These are phyloP conservation scores for Pochonia chlamydosporia DNA, from an alignment of 2,329 filamentous ascomycete genomes.

Conservation along the genomic window DNA sequence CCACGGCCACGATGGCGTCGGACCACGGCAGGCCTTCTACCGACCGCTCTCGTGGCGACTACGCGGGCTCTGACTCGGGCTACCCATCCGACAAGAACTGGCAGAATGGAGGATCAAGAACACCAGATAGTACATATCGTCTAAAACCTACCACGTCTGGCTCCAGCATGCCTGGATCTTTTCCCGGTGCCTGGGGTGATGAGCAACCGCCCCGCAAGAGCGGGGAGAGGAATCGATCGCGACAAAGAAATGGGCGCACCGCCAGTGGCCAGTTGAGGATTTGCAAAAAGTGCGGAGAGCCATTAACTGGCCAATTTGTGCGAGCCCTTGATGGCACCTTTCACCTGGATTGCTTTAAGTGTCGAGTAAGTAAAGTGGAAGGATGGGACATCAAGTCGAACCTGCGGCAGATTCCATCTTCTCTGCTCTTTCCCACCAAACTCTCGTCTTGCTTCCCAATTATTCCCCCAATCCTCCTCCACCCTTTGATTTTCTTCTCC, in stretches of 20 bases:
- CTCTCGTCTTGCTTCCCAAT: not conserved
- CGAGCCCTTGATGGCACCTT: conserved; percentile 89
- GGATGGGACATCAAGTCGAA: too few relatives aligned
- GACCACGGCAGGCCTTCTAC: conserved; percentile 37
- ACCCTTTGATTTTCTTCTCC: not conserved
- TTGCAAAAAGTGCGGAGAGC: conserved; percentile 84
- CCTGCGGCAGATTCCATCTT: too few relatives aligned
- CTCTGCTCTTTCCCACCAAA: not conserved
- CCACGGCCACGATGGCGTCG: conserved; percentile 37
- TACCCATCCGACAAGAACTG: conserved; percentile 27
- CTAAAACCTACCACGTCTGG: conserved; percentile 29
- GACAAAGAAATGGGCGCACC: conserved; percentile 46
- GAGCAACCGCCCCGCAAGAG: conserved; percentile 42
- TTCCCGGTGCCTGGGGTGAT: conserved; percentile 27
- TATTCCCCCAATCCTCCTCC: not conserved
- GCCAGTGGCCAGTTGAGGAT: conserved; percentile 56
- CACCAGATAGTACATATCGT: conserved; percentile 30
- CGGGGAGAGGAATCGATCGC: conserved; percentile 52
- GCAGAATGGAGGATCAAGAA: conserved; percentile 27
- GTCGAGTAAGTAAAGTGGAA: conserved; percentile 59
- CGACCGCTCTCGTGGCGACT: conserved; percentile 29
- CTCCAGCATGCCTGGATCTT: conserved; percentile 24
- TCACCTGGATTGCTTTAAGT: conserved; percentile 97
- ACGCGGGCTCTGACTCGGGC: conserved; percentile 22
- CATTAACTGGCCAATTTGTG: conserved; percentile 91